Evolutionary conservation across 2,329 filamentous ascomycete species (phyloP), one percentile per base, ranked within the genome.

Genomic region (Elsinoe ampelina): DNA sequence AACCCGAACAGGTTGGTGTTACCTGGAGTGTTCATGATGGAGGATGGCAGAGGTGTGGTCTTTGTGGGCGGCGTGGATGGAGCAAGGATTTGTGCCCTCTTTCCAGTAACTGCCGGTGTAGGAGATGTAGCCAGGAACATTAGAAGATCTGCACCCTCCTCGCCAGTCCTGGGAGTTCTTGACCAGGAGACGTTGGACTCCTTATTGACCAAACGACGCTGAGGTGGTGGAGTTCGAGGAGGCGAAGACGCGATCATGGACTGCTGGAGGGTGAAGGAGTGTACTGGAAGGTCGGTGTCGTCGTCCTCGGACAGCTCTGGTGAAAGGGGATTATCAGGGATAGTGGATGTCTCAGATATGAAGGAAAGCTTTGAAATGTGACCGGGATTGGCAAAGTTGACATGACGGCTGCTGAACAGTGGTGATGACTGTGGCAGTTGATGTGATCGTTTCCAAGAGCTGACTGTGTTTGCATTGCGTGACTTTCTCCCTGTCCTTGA

Each of bases 61-160:
- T 76, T 77, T 35, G 72, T 67, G 5, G 75, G 76, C 77, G 80
- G 76, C 11, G 80, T 82, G 30, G 79, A 77, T 56, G 83, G 71
- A 42, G 77, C 66, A 51, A 73, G 66, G 56, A 78, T 75, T 51
- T 75, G 73, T 43, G 79, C 69, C 62, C 73, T 75, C 17, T 66
- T 65, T 15, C 64, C 66, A n/a, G 63, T 75, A 55, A 85, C 83
- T 47, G 88, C 89, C 0, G 90, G 89, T 0, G 90, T 95, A 0
- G 93, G 93, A 5, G 92, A 97, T 54, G 89, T 89, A 50, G 91
- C 91, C 13, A 97, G 81, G 70, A 92, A 96, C 45, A 93, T 89
- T 4, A 95, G 66, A 1, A 95, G 85, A 65, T 89, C 90, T 5
- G 87, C 87, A 30, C 89, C 91, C 66, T 95, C 88, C 66, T 93